Evolutionary conservation across 164 flowering plant genomes (phyloP), one percentile per base, ranked within the genome.

Genomic region (Litsea cubeba): DNA sequence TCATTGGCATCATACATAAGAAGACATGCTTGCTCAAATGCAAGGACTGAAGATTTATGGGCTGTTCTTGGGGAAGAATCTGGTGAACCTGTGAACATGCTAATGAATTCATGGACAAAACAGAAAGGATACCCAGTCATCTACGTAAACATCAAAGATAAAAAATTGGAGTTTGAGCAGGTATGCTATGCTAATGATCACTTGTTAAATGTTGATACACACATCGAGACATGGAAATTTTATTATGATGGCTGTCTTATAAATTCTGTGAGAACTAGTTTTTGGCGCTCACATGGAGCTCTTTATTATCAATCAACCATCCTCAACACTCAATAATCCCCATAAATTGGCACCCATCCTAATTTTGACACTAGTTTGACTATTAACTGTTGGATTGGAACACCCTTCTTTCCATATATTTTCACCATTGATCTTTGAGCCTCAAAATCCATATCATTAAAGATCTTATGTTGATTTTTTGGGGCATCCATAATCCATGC

Each of bases 71-170:
- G 88, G 83, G 96, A 93, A 74, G 97, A 85, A 79, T 92, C 99
- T 72, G 94, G 92, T 78, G 88, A 91, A 76, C 97, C 95, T 64
- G 99, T 96, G 78, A 94, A 85, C 77, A 81, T 77, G 80, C 77
- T 96, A 57, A 96, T 96, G 99, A 82, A 83, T 81, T 83, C 97
- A 62, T 96, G 99, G 99, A 96, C 98, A 68, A 89, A 91, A 84
- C 98, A 96, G 75, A 77, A 87, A 78, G 99, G 99, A 28, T 95
- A 95, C 74, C 99, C 99, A 25, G 98, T 95, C 72, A 83, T 95
- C 65, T 85, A 86, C 62, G 97, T 87, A 65, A 87, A 82, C 80
- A 14, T 85, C 73, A 82, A 84, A 62, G 92, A 84, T 76, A 76
- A 87, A 57, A 86, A 74, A 26, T 78, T 95, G 88, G 92, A 85